Conservation (phyloP, 1,139 yeast genomes). For the Blastobotrys aristatus region DNA sequence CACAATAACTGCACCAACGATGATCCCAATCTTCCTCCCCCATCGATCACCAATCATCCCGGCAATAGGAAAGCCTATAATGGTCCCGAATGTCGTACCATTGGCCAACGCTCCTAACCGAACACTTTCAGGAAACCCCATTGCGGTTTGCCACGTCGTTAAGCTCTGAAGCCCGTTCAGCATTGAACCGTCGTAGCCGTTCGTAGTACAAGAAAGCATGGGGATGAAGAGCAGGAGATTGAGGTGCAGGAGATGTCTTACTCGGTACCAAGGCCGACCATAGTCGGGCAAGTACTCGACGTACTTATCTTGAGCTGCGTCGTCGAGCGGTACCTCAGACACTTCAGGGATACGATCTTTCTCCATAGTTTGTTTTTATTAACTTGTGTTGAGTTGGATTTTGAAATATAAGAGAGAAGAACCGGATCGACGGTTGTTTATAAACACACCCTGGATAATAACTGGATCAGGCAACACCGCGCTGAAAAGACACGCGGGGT, state of each 20-base stretch:
- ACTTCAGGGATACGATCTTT: conserved; percentile 84
- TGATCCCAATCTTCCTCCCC: conserved; percentile 12
- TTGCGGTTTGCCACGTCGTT: conserved; percentile 11
- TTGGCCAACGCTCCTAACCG: conserved; percentile 19
- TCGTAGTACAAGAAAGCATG: conserved; percentile 11
- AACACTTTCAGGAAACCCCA: conserved; percentile 8
- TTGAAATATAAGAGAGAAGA: too few species aligned
- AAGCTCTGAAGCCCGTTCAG: conserved; percentile 13
- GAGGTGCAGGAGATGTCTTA: conserved; percentile 37
- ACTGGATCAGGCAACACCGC: too few species aligned
- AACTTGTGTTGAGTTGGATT: too few species aligned
- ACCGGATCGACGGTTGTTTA: too few species aligned
- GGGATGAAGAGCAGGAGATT: conserved; percentile 26
- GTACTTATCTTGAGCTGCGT: conserved; percentile 31
- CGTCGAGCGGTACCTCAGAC: conserved; percentile 90
- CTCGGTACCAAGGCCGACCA: conserved; percentile 33
- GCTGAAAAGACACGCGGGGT: too few species aligned
- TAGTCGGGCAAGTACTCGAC: conserved; percentile 34
- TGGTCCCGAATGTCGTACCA: conserved; percentile 13
- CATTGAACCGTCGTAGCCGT: conserved; percentile 16
- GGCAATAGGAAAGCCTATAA: conserved; percentile 11
- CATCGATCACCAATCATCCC: conserved; percentile 10
- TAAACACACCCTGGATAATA: too few species aligned
- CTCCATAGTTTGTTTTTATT: too few species aligned
- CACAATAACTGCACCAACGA: conserved; percentile 8